phyloP scores from a whole-genome alignment of 2,329 filamentous ascomycete genomes.

The Macroventuria anomochaeta region DNA sequence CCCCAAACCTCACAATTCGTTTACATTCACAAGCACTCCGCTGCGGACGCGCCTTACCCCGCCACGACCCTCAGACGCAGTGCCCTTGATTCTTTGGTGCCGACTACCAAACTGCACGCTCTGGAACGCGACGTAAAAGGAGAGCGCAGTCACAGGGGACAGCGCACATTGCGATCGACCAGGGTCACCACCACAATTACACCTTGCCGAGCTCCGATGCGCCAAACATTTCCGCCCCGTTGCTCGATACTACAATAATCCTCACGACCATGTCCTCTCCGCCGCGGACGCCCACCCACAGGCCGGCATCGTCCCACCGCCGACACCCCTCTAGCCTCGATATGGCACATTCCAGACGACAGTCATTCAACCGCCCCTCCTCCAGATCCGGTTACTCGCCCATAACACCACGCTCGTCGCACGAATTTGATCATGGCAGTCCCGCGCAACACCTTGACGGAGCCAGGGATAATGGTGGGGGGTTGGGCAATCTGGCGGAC shows the following conservation, averaged over 20 bases:
- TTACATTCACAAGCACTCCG: conserved; percentile 4
- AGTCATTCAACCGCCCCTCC: conserved; percentile 50
- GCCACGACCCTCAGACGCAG: conserved; percentile 16
- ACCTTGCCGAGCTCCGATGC: conserved; percentile 19
- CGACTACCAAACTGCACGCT: not conserved
- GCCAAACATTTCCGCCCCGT: conserved; percentile 3
- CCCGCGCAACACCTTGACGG: conserved; percentile 49
- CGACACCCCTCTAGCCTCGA: conserved; percentile 52
- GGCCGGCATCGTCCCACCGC: conserved; percentile 47
- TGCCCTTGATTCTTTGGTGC: not conserved
- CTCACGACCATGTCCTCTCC: conserved; percentile 49
- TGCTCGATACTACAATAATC: conserved; percentile 10
- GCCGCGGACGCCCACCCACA: conserved; percentile 50
- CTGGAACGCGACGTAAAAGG: conserved; percentile 11
- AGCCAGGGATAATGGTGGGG: conserved; percentile 54
- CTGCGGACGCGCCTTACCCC: conserved; percentile 23
- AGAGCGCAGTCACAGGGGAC: conserved; percentile 10
- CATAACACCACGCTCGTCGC: conserved; percentile 51
- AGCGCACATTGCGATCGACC: conserved; percentile 19
- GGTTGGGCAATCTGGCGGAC: conserved; percentile 79
- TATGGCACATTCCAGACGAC: conserved; percentile 47
- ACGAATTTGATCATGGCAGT: conserved; percentile 50
- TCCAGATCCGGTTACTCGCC: conserved; percentile 53
- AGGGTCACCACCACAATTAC: conserved; percentile 11
- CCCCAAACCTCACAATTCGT: conserved; percentile 25